phyloP scores from a whole-genome alignment of 208 protist species.

The Trypanosoma cruzi region DNA sequence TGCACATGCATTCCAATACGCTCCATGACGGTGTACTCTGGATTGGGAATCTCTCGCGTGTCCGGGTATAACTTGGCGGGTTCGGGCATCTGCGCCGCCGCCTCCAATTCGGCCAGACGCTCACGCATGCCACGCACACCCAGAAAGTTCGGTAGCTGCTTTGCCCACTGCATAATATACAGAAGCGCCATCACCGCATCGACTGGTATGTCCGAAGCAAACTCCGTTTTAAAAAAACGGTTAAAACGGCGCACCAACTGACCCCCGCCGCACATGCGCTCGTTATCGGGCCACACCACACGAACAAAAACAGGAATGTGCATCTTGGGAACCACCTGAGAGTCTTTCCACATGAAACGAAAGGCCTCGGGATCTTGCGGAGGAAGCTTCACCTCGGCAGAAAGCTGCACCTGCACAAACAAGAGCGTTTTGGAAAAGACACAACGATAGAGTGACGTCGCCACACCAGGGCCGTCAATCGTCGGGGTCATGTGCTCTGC shows the following conservation, averaged over 20 bases:
- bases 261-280: conserved; percentile 67
- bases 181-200: conserved; percentile 75
- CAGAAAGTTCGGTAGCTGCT: conserved; percentile 49
- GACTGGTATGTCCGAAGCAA: conserved; percentile 77
- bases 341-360: conserved; percentile 85
- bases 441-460: conserved; percentile 81
- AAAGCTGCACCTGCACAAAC: conserved; percentile 85
- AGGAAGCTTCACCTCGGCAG: conserved; percentile 90
- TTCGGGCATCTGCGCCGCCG: conserved; percentile 36
- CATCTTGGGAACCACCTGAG: conserved; percentile 83
- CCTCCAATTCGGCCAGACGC: conserved; percentile 72
- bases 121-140: conserved; percentile 82
- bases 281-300: conserved; percentile 84
- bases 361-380: conserved; percentile 88
- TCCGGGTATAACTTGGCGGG: conserved; percentile 68
- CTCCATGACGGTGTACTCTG: conserved; percentile 83
- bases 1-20: conserved; percentile 91
- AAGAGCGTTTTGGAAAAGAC: conserved; percentile 88
- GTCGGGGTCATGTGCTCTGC: conserved; percentile 78
- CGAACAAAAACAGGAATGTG: conserved; percentile 87
- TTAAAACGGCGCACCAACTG: conserved; percentile 72
- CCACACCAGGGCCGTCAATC: conserved; percentile 83
- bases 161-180: conserved; percentile 80
- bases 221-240: conserved; percentile 70
- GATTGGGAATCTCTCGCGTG: conserved; percentile 90